phyloP scores from a whole-genome alignment of 495 filamentous ascomycete species.

The Talaromyces borbonicus region DNA sequence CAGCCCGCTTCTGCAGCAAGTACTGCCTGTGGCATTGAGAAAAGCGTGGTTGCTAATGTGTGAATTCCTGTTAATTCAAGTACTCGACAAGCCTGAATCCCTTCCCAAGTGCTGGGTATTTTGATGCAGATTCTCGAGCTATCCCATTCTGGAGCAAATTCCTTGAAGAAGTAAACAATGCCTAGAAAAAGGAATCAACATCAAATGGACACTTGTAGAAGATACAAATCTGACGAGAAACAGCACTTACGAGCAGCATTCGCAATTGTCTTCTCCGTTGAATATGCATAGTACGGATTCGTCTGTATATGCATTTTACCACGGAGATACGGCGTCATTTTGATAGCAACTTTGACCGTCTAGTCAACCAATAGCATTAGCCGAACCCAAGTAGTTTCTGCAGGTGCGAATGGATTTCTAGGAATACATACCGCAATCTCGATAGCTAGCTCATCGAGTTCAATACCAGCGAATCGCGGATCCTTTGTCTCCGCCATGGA shows the following conservation, averaged over 20 bases:
- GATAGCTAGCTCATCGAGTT: slow-evolving; percentile 41
- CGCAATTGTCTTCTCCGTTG: slow-evolving; percentile 39
- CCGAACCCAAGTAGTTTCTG: too few relatives aligned
- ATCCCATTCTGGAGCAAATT: slow-evolving; percentile 39
- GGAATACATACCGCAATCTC: slow-evolving; percentile 38
- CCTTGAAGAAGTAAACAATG: slow-evolving; percentile 36
- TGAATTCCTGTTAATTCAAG: slow-evolving; percentile 41
- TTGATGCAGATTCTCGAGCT: slow-evolving; percentile 49
- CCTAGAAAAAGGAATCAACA: too few relatives aligned
- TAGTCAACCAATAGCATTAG: slow-evolving; percentile 9
- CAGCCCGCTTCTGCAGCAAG: slow-evolving; percentile 48
- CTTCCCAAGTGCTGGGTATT: slow-evolving; percentile 55
- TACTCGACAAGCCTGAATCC: slow-evolving; percentile 49
- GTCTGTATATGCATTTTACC: slow-evolving; percentile 52
- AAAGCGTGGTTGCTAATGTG: slow-evolving; percentile 53
- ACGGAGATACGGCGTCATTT: slow-evolving; percentile 40
- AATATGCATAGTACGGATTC: slow-evolving; percentile 48
- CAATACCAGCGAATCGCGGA: slow-evolving; percentile 26
- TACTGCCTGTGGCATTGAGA: slow-evolving; percentile 46
- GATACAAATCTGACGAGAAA: background rate
- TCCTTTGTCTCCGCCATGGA: slow-evolving; percentile 7
- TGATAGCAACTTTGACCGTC: slow-evolving; percentile 45
- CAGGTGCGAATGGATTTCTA: background rate
- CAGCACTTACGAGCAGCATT: slow-evolving; percentile 43
- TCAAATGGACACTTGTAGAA: too few relatives aligned